Evolutionary conservation across 768 basidiomycete genomes (phyloP).

Genomic region (Suillus ampliporus): DNA sequence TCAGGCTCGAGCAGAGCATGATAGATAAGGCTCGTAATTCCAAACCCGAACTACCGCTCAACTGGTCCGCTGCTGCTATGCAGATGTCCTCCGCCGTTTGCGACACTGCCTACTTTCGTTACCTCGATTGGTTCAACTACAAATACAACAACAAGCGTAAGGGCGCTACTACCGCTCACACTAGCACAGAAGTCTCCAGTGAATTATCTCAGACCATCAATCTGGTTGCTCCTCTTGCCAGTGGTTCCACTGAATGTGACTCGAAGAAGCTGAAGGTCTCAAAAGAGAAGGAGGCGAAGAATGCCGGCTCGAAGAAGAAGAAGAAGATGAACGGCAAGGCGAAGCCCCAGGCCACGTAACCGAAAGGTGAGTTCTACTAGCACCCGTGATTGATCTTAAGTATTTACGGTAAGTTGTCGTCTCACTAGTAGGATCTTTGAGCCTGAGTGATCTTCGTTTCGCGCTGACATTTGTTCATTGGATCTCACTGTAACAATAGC

Average conservation of each 20-base stretch:
- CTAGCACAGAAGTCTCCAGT: neutral
- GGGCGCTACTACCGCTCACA: neutral
- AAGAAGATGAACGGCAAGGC: neutral
- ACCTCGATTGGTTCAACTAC: neutral
- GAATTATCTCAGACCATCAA: neutral
- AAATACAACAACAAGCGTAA: neutral
- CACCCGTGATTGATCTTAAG: no score
- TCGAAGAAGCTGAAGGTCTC: neutral
- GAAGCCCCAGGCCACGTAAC: neutral
- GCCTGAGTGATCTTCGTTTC: neutral
- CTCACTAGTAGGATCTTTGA: neutral
- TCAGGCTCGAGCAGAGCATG: neutral
- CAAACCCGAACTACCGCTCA: neutral
- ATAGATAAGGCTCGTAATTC: neutral
- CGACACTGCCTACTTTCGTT: neutral
- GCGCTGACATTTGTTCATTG: neutral
- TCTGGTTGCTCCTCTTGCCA: neutral
- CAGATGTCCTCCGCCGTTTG: neutral
- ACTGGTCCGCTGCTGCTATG: neutral
- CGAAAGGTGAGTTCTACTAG: neutral
- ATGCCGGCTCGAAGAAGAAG: neutral
- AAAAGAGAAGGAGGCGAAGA: neutral
- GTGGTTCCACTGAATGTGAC: neutral
- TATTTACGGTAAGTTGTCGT: no score
- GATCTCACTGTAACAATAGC: no score